Evolutionary conservation across 75 land plant species (phyloP), one percentile per base, ranked within the genome.

Genomic region (Cryptomeria japonica): DNA sequence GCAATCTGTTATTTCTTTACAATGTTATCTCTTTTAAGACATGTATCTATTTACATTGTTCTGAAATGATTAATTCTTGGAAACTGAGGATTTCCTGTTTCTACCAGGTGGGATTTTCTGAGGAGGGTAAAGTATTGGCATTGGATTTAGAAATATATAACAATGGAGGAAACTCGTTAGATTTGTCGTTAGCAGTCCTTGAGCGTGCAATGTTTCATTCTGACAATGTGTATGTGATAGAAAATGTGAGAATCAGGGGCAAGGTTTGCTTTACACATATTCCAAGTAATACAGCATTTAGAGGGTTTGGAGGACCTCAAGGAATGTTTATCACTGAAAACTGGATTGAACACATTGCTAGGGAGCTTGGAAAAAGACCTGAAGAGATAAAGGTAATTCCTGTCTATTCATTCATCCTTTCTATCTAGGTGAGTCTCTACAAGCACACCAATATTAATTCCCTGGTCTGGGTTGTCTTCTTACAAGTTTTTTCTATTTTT

Each of bases 271-370:
- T 88, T 88, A 97, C 99, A 41, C 96, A 98, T 91, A 87, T 91
- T 37, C 95, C 99, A 11, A 98, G 97, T 91, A 94, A 98, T 87
- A 98, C 99, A 28, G 99, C 99, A 13, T 98, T 97, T 86, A 94
- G 99, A 56, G 99, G 99, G 46, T 98, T 98, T 92, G 99, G 99
- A 73, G 99, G 95, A 28, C 99, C 99, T 83, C 99, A 98, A 87
- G 99, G 99, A 38, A 98, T 98, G 99, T 88, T 98, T 55, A 90
- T 98, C 85, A 87, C 94, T 61, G 99, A 98, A 90, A 96, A 95
- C 85, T 98, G 99, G 99, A 96, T 98, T 72, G 99, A 98, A 86
- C 88, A 93, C 32, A 91, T 98, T 87, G 94, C 99, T 28, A 86
- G 90, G 80, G 92, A 89, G 87, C 92, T 98, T 47, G 88, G 90